These are phyloP conservation scores for Mycena chlorophos DNA, from an alignment of 768 basidiomycete genomes.

Conservation along the genomic window DNA sequence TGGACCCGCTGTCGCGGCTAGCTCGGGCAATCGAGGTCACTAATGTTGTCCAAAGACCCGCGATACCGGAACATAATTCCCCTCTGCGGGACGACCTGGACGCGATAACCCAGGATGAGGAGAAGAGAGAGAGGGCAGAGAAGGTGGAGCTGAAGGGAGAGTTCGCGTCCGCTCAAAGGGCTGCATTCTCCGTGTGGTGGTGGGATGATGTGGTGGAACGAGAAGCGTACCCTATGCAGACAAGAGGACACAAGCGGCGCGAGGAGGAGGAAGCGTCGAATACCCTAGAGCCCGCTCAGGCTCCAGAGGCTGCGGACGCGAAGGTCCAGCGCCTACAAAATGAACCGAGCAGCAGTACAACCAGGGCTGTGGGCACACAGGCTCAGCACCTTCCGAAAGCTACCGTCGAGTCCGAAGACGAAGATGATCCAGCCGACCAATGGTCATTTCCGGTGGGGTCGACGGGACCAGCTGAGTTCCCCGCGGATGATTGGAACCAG, in stretches of 20 bases:
- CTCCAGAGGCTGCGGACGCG: too few relatives aligned
- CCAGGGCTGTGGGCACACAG: too few relatives aligned
- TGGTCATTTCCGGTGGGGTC: neutral
- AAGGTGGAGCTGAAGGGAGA: neutral
- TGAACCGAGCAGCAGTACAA: too few relatives aligned
- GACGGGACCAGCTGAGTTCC: neutral
- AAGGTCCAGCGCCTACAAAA: too few relatives aligned
- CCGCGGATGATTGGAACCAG: neutral
- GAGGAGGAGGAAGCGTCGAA: too few relatives aligned
- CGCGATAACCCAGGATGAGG: neutral
- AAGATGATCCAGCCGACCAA: neutral
- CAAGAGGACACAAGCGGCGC: neutral
- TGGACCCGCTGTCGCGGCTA: slow-evolving; percentile 8
- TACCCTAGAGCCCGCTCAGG: neutral
- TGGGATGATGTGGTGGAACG: neutral
- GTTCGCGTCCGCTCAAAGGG: neutral
- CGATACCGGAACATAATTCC: neutral
- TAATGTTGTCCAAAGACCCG: neutral
- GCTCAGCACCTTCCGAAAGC: too few relatives aligned
- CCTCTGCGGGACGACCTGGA: neutral
- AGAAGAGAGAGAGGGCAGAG: neutral
- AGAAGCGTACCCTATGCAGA: neutral
- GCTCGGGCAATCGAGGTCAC: too few relatives aligned
- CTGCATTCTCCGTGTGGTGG: neutral
- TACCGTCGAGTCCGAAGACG: neutral